These are phyloP conservation scores for Sisymbrium altissimum DNA, from an alignment of 345 rosid species.

Conservation along the genomic window DNA sequence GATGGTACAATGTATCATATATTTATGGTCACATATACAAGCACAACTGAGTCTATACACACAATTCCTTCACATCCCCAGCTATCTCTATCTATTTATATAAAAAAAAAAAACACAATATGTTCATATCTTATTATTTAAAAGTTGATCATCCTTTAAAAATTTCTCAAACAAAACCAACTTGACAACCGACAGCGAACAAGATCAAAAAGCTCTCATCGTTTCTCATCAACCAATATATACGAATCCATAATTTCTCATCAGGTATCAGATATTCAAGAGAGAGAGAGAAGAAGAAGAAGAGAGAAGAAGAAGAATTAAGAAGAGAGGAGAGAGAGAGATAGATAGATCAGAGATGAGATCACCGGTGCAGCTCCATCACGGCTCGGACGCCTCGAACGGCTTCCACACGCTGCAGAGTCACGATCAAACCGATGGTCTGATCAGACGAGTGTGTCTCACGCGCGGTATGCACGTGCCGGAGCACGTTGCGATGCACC, in stretches of 20 bases:
- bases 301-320: background rate
- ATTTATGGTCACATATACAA: conserved; percentile 6
- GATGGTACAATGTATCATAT: conserved; percentile 5
- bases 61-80: conserved; percentile 29
- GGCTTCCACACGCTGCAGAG: conserved; percentile 30
- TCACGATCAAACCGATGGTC: conserved; percentile 32
- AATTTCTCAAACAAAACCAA: conserved; percentile 47
- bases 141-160: conserved; percentile 2
- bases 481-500: conserved; percentile 51
- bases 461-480: conserved; percentile 43
- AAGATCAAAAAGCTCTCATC: conserved; percentile 25
- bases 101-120: background rate
- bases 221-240: background rate
- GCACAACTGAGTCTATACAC: background rate
- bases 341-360: conserved; percentile 41
- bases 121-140: conserved; percentile 21
- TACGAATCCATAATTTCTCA: conserved; percentile 9
- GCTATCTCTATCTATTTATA: conserved; percentile 23
- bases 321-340: background rate
- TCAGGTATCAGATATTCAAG: background rate
- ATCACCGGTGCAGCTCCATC: conserved; percentile 53
- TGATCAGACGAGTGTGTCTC: conserved; percentile 21
- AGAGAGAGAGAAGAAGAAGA: background rate
- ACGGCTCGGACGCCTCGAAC: conserved; percentile 20
- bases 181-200: conserved; percentile 40